Evolutionary conservation across 345 rosid species (phyloP).

Genomic region (Hibiscus syriacus): DNA sequence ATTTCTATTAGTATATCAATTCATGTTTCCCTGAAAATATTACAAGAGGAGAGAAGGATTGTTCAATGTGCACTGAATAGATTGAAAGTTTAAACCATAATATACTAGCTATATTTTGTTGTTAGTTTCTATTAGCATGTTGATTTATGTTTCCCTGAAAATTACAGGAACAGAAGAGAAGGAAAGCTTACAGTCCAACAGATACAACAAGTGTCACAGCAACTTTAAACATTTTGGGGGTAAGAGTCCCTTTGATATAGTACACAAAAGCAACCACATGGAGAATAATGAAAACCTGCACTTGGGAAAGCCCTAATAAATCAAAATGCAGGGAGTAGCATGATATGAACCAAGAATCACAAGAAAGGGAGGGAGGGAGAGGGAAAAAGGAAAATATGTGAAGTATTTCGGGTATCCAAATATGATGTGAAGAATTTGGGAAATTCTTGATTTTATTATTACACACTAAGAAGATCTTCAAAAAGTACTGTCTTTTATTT

Average conservation of each 20-base stretch:
- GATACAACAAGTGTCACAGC: constrained; percentile 89
- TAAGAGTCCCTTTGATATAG: constrained; percentile 82
- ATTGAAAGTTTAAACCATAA: neutral
- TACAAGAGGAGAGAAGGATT: constrained; percentile 9
- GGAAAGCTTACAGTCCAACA: constrained; percentile 78
- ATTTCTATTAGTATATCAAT: neutral
- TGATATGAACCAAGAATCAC: neutral
- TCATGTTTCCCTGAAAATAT: neutral
- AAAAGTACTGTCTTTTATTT: neutral
- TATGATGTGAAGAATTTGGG: neutral
- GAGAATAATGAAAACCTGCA: constrained; percentile 90
- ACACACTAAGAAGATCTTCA: constrained; percentile 40
- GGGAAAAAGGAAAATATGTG: neutral
- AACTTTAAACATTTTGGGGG: constrained; percentile 89
- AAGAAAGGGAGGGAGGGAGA: neutral
- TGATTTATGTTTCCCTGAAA: neutral
- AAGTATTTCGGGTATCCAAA: neutral
- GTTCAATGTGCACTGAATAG: neutral
- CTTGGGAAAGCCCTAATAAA: constrained; percentile 6
- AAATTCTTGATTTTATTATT: neutral
- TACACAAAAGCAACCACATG: constrained; percentile 92
- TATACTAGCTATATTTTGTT: neutral
- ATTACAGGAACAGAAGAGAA: constrained; percentile 8
- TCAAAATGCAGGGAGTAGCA: neutral
- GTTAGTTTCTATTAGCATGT: neutral